These are phyloP conservation scores for Brassica cretica DNA, from an alignment of 345 rosid genomes.

Conservation along the genomic window DNA sequence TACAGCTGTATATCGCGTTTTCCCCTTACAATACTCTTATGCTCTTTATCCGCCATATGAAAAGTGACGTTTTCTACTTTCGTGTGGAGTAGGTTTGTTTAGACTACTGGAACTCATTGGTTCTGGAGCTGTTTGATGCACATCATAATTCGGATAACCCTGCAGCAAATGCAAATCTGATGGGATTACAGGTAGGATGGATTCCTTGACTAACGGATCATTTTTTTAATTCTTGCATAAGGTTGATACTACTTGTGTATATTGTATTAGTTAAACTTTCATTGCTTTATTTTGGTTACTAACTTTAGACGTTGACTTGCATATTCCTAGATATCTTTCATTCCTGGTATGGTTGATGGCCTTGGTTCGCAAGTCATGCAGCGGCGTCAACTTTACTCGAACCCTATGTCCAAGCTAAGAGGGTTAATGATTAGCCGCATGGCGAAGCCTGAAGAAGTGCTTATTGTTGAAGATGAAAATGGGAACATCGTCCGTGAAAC, in stretches of 20 bases:
- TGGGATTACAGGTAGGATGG: slow-evolving; percentile 74
- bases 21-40: not conserved
- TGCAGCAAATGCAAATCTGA: slow-evolving; percentile 65
- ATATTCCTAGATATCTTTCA: slow-evolving; percentile 56
- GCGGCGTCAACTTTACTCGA: slow-evolving; percentile 86
- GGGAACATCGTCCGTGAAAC: slow-evolving; percentile 99
- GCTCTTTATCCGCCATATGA: not conserved
- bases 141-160: slow-evolving; percentile 83
- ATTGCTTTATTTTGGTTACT: slow-evolving; percentile 27
- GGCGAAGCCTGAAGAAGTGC: slow-evolving; percentile 99
- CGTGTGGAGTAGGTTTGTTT: slow-evolving; percentile 73
- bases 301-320: slow-evolving; percentile 17
- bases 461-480: slow-evolving; percentile 99
- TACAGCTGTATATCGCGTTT: not conserved
- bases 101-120: slow-evolving; percentile 97
- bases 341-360: slow-evolving; percentile 1
- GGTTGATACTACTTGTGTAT: slow-evolving; percentile 5
- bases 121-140: slow-evolving; percentile 86
- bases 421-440: slow-evolving; percentile 95
- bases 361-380: slow-evolving; percentile 52
- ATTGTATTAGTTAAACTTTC: slow-evolving; percentile 9
- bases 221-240: not conserved
- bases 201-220: slow-evolving; percentile 15
- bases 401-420: slow-evolving; percentile 86
- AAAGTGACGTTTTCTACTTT: not conserved